Base-by-base conservation (phyloP, 352 stramenopile species). In the Phytophthora colocasiae region DNA sequence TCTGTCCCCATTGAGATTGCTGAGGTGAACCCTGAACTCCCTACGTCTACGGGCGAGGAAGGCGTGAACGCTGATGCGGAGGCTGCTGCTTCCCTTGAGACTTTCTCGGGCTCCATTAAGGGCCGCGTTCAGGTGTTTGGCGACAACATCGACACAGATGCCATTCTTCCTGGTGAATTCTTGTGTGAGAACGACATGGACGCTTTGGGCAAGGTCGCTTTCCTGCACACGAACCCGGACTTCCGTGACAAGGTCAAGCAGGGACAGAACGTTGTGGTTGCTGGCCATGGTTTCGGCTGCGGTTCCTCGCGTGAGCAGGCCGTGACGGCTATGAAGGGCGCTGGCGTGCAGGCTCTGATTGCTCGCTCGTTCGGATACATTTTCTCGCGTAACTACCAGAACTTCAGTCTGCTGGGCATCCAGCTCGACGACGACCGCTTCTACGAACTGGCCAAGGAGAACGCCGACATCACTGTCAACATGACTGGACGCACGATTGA, bases 101-200 rank as follows among this genome's bases (percentile, higher is more conserved):
- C 74, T 0, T 85, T 86, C 36, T 66, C 71, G 6, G 68, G 70
- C 19, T 77, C 79, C 44, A 91, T 95, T 47, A 80, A 78, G 58
- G 87, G 87, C 27, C 84, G 83, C 49, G 77, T 83, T 15, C 88
- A 94, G 57, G 83, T 93, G 11, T 96, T 94, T 68, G 86, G 84
- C n/a, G 88, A 96, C 77, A 96, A 96, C 65, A 94, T 96, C 29
- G 87, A 96, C 71, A 96, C 88, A 51, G 88, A 96, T 56, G 88
- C 86, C n/a, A 94, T 96, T 67, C 67, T 96, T 24, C 85, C 88
- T 1, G 87, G 84, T 24, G 84, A 95, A 63, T 94, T 80, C 50
- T 44, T 95, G 66, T 91, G 81, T 29, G 87, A 95, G 64, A 95
- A 94, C 69, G 87, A 95, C 72, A 83, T 95, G 58, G 85, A 93